phyloP scores from a whole-genome alignment of 2,329 filamentous ascomycete species.

The Gremmenia infestans region DNA sequence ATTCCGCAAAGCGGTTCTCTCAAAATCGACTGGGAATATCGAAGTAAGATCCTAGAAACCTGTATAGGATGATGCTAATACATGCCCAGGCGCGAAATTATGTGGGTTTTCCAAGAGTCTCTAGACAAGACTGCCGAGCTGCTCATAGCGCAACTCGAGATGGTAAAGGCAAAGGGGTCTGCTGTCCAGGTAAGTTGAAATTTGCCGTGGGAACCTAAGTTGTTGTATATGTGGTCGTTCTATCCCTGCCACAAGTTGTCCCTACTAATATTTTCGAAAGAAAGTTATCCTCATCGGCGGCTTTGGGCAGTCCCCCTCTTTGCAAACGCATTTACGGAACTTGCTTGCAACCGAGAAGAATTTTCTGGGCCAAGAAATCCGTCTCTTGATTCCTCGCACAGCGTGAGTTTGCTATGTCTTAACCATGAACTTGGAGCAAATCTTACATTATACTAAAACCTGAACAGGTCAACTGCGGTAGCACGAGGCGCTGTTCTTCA shows the following conservation, averaged over 20 bases:
- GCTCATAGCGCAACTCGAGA: conserved; percentile 10
- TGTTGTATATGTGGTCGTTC: not conserved
- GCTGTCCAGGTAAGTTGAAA: not conserved
- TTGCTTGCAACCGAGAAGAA: conserved; percentile 1
- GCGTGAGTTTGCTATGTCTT: conserved; percentile 1
- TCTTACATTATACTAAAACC: not conserved
- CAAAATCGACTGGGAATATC: conserved; percentile 3
- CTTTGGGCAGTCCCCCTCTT: conserved; percentile 19
- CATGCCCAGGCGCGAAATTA: conserved; percentile 3
- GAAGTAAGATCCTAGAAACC: not conserved
- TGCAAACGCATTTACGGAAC: conserved; percentile 1
- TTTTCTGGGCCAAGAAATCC: conserved; percentile 3
- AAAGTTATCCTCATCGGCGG: conserved; percentile 25
- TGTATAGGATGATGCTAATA: not conserved
- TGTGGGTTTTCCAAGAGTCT: not conserved
- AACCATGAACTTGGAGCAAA: not conserved
- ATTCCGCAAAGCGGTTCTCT: not conserved
- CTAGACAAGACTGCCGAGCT: conserved; percentile 1
- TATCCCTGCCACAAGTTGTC: not conserved
- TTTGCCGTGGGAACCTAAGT: conserved; percentile 1
- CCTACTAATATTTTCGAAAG: conserved; percentile 2
- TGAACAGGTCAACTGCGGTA: not conserved
- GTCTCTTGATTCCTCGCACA: not conserved
- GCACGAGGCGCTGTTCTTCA: conserved; percentile 3
- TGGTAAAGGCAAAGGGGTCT: conserved; percentile 6